Conservation (phyloP, 2,329 filamentous ascomycete species). For the Nothomitra cinnamomea region DNA sequence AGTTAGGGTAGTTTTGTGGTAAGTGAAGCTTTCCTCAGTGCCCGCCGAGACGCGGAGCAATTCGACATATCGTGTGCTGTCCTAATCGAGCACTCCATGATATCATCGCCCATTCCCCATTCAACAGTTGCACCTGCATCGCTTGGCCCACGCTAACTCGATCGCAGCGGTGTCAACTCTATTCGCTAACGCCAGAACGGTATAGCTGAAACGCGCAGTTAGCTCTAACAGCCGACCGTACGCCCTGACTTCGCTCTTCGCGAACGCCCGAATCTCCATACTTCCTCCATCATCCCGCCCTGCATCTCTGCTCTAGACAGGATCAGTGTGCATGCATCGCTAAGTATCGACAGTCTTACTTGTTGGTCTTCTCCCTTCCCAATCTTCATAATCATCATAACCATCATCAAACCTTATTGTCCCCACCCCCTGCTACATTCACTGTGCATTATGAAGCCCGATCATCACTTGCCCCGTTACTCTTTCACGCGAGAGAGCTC, state of each 20-base stretch:
- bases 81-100: no score
- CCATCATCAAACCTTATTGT: background rate
- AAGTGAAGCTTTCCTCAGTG: no score
- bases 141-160: no score
- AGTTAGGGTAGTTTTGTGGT: no score
- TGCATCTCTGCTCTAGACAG: background rate
- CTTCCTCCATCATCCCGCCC: background rate
- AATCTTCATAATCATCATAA: background rate
- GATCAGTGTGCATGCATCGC: background rate
- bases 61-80: no score
- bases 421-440: background rate
- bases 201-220: background rate
- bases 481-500: background rate
- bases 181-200: no score
- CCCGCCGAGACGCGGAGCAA: no score
- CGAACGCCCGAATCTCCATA: background rate
- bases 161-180: no score
- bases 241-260: no score
- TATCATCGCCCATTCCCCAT: no score
- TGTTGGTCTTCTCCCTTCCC: slow-evolving; percentile 4
- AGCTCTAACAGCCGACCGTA: no score
- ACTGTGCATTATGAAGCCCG: background rate
- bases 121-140: no score
- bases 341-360: slow-evolving; percentile 3
- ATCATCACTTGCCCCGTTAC: background rate